Evolutionary conservation across 192 early-diverging fungal species (phyloP), one percentile per base, ranked within the genome.

Genomic region (Rhizoclosmatium globosum): DNA sequence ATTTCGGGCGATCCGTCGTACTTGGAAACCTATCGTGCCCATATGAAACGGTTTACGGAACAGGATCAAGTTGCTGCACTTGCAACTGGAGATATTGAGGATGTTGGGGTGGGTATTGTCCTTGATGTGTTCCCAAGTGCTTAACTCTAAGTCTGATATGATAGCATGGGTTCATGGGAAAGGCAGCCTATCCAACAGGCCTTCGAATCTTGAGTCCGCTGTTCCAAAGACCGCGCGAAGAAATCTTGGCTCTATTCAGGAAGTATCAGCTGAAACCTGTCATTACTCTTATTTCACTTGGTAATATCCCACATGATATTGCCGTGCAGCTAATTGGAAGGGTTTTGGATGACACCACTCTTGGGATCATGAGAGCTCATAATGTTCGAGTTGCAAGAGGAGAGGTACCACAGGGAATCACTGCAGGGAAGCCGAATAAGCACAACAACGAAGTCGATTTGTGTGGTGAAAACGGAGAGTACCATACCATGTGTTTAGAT

Each of bases 391-490:
- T 74, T 41, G 39, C 13, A 23, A 1, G 7, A 7, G 57, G 61
- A 2, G 9, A 23, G 15, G 13, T 64, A 3, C 17, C 59, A 9
- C 72, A 60, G 38, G 43, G 43, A 1, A 44, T 42, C 4, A n/a
- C 38, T 41, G 47, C 42, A 17, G 69, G 69, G 53, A 23, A 71
- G 69, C 69, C 50, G 9, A 71, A 71, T 38, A 71, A 71, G 15
- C 69, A 71, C 38, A 13, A 71, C 17, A 21, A 53, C 6, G 38
- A 15, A 21, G 85, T 93, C 6, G 91, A 92, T 61, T 74, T 85
- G 70, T 85, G 85, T 39, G 92, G 92, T 11, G 92, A 93, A 75
- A 85, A 83, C 53, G 92, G 92, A 11, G 92, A 93, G 76, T 92
- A 89, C 61, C 92, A 93, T 64, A 92, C 91, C 2, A 92, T 92